Evolutionary conservation across 2,329 filamentous ascomycete genomes (phyloP).

Genomic region (Monilinia fructigena): DNA sequence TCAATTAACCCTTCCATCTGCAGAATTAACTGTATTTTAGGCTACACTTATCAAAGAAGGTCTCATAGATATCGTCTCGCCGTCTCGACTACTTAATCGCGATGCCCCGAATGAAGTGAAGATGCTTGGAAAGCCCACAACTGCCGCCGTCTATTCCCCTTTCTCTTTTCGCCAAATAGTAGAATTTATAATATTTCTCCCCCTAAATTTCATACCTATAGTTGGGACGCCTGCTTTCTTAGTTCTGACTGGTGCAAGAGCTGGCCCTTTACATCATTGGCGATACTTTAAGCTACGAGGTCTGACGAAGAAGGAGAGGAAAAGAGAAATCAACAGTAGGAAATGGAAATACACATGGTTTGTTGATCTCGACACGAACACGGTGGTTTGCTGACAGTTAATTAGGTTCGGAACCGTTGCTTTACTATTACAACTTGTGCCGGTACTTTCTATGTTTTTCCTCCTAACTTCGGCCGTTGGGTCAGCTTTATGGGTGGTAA

Average conservation of each 20-base stretch:
- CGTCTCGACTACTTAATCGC: slow-evolving; percentile 62
- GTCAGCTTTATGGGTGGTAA: slow-evolving; percentile 80
- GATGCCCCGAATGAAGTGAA: slow-evolving; percentile 72
- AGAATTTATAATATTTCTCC: slow-evolving; percentile 75
- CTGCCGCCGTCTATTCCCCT: slow-evolving; percentile 74
- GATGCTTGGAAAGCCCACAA: slow-evolving; percentile 79
- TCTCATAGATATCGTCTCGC: slow-evolving; percentile 65
- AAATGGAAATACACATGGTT: slow-evolving; percentile 84
- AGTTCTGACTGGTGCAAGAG: slow-evolving; percentile 79
- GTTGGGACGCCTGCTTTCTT: slow-evolving; percentile 84
- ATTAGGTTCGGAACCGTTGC: slow-evolving; percentile 77
- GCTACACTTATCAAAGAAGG: slow-evolving; percentile 74
- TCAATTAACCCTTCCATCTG: not conserved
- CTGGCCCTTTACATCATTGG: slow-evolving; percentile 87
- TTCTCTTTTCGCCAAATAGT: slow-evolving; percentile 89
- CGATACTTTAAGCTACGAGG: slow-evolving; percentile 82
- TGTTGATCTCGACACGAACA: not conserved
- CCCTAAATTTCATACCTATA: slow-evolving; percentile 83
- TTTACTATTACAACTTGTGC: slow-evolving; percentile 81
- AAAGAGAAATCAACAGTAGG: slow-evolving; percentile 64
- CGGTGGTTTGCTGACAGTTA: slow-evolving; percentile 23
- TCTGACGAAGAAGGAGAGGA: slow-evolving; percentile 70
- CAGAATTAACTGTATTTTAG: slow-evolving; percentile 24
- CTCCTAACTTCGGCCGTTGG: slow-evolving; percentile 83
- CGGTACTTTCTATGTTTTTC: slow-evolving; percentile 90